Percentiles rank a stretch among this genome's conserved stretches.
phyloP scores from a whole-genome alignment of 495 filamentous ascomycete species.

The Neurospora hispaniola region DNA sequence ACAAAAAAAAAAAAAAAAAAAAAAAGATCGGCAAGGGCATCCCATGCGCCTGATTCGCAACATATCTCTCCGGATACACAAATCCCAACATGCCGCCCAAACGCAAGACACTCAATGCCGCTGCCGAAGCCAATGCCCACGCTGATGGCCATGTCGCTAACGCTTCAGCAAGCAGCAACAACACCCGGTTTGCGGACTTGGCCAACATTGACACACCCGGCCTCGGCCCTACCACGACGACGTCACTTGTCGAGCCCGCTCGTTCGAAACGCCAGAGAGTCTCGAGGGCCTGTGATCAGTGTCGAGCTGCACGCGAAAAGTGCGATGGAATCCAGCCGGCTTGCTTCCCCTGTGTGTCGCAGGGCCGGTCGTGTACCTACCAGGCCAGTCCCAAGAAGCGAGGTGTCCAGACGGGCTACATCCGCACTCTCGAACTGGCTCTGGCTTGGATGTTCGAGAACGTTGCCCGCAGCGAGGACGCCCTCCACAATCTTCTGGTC shows the following conservation, averaged over 20 bases:
- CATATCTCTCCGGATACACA: not conserved
- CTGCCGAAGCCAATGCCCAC: not conserved
- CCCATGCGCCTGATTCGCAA: not conserved
- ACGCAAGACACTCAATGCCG: constrained; percentile 10
- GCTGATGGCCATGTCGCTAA: not conserved
- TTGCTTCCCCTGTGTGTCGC: constrained; percentile 52
- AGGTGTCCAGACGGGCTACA: constrained; percentile 55
- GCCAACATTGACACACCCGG: constrained; percentile 9
- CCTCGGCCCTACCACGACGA: constrained; percentile 11
- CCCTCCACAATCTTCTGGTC: constrained; percentile 21
- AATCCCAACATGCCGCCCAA: constrained; percentile 13
- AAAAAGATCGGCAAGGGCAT: not conserved
- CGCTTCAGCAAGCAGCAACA: not conserved
- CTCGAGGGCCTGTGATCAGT: constrained; percentile 58
- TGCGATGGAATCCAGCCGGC: constrained; percentile 54
- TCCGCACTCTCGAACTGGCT: constrained; percentile 46
- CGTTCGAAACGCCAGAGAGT: constrained; percentile 47
- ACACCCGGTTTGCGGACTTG: not conserved
- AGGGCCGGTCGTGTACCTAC: constrained; percentile 54
- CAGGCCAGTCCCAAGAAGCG: constrained; percentile 61
- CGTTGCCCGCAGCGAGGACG: constrained; percentile 18
- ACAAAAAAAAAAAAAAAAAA: not conserved
- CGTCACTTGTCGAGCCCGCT: constrained; percentile 5
- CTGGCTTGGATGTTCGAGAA: constrained; percentile 29
- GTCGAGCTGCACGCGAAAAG: constrained; percentile 53